These are phyloP conservation scores for Friedmanniomyces simplex DNA, from an alignment of 495 filamentous ascomycete genomes.

Conservation along the genomic window DNA sequence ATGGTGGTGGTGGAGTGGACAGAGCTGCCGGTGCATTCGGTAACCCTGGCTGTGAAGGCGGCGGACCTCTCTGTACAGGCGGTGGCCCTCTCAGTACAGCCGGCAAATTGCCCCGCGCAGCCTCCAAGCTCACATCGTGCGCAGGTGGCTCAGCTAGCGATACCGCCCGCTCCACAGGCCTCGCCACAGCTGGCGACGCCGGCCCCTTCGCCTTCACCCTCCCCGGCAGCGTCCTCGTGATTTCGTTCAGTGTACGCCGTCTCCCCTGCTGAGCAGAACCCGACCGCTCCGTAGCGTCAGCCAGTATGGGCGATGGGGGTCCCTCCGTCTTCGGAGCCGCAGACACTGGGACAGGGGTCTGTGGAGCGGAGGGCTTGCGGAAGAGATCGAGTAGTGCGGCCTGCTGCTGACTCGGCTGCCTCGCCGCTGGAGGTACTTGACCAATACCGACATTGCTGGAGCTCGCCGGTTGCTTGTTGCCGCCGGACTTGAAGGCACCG, in stretches of 20 bases:
- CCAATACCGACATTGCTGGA: background rate
- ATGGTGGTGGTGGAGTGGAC: no score
- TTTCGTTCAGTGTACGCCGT: slow-evolving; percentile 13
- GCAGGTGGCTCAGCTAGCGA: background rate
- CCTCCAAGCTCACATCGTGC: no score
- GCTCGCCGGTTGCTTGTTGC: background rate
- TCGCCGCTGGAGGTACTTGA: background rate
- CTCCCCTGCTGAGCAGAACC: background rate
- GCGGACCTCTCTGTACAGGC: background rate
- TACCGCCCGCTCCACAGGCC: no score
- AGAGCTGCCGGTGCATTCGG: background rate
- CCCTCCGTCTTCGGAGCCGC: slow-evolving; percentile 13
- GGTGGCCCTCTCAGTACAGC: background rate
- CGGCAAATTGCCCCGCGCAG: background rate
- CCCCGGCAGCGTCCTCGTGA: slow-evolving; percentile 15
- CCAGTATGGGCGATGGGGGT: background rate
- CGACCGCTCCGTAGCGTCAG: slow-evolving; percentile 3
- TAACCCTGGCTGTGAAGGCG: background rate
- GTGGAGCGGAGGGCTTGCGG: slow-evolving; percentile 22
- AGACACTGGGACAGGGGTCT: background rate
- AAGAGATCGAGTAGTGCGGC: slow-evolving; percentile 18
- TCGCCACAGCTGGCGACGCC: background rate
- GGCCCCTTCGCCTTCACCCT: slow-evolving; percentile 16
- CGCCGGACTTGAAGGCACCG: slow-evolving; percentile 26
- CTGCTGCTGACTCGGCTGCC: slow-evolving; percentile 15